These are phyloP conservation scores for Leptosphaerulina australis DNA, from an alignment of 2,329 filamentous ascomycete species.

Conservation along the genomic window DNA sequence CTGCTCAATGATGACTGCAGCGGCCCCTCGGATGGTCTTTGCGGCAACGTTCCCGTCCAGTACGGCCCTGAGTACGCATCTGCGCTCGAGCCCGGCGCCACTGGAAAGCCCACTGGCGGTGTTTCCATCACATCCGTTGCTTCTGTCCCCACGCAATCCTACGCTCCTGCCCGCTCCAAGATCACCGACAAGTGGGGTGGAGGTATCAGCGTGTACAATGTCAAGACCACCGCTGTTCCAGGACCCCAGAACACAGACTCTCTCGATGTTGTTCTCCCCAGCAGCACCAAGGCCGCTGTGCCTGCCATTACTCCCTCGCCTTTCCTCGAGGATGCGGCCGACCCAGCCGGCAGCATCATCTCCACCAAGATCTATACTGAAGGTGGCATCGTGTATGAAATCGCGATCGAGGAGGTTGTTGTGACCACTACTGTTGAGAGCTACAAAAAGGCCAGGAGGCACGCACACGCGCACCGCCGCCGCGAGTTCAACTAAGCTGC, in stretches of 20 bases:
- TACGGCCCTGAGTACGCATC: conserved; percentile 53
- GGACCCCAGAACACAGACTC: conserved; percentile 14
- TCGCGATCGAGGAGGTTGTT: conserved; percentile 53
- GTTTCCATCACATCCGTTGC: conserved; percentile 24
- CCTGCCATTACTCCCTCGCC: conserved; percentile 36
- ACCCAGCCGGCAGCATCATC: conserved; percentile 33
- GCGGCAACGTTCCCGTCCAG: conserved; percentile 65
- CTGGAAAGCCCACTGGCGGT: conserved; percentile 30
- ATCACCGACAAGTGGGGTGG: conserved; percentile 43
- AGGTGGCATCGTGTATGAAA: conserved; percentile 52
- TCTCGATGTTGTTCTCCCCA: conserved; percentile 12
- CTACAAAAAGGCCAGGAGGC: conserved; percentile 32
- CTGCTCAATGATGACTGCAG: conserved; percentile 66
- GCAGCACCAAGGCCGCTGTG: conserved; percentile 19
- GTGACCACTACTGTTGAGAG: conserved; percentile 50
- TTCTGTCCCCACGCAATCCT: conserved; percentile 44
- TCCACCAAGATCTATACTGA: conserved; percentile 52
- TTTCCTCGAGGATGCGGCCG: conserved; percentile 15
- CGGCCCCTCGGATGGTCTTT: conserved; percentile 64
- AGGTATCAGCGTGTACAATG: conserved; percentile 43
- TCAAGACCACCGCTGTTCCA: conserved; percentile 16
- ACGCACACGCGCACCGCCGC: conserved; percentile 31
- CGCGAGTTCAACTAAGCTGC: conserved; percentile 11
- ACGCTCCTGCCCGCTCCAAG: conserved; percentile 38
- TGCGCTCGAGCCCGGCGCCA: conserved; percentile 28